Evolutionary conservation across 495 filamentous ascomycete species (phyloP), one percentile per base, ranked within the genome.

Genomic region (Penicillium odoratum): DNA sequence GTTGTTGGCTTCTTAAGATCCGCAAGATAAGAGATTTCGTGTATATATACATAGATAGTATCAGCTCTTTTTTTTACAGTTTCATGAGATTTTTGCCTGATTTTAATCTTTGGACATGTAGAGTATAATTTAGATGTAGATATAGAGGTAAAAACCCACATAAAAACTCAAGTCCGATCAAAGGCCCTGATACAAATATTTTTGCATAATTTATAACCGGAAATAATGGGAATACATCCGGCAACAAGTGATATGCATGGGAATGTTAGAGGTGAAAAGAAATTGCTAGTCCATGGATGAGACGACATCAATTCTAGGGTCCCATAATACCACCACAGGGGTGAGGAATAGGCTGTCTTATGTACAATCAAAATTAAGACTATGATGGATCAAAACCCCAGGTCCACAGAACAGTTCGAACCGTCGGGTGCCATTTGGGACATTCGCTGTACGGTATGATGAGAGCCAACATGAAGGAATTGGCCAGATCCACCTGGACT

Each of bases 1-100:
- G 90, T 98, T 18, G 84, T 94, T n/a, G 87, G 85, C 31, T 98
- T 94, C 70, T 74, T 97, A 65, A 81, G 92, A 65, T 92, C 88
- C 63, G 78, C 71, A 9, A 69, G 77, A 33, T 80, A 53, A 18
- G 43, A 51, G 7, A 42, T 9, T 5, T 7, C 16, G 28, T 15
- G 33, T 16, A 53, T 30, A 40, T 6, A 46, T 13, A 40, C 15
- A 40, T 40, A 40, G 38, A 40, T 40, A 40, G 38, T 40, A 40
- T 40, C 6, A 16, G 38, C 38, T 7, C 3, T 40, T 40, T 40
- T 4, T 11, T 33, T 33, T 5, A 33, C 5, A 33, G 5, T 33
- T 33, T 33, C 8, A 33, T 33, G 30, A 33, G 7, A 38, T n/a
- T 15, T 38, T 38, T 38, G 38, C n/a, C 11, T n/a, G 1, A 40